These are phyloP conservation scores for Inga laurina DNA, from an alignment of 306 rosid species.

Conservation along the genomic window DNA sequence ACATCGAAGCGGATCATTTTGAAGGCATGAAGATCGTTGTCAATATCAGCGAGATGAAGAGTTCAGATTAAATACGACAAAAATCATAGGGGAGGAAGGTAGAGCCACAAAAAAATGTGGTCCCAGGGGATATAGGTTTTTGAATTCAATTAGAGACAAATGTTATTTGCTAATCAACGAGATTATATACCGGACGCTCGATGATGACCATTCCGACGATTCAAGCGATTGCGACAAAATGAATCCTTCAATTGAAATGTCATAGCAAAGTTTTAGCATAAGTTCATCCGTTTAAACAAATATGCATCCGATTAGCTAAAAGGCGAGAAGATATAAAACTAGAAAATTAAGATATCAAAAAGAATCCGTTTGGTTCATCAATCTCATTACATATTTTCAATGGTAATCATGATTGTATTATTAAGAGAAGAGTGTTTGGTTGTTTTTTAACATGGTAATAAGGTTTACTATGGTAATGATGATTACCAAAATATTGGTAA, in stretches of 20 bases:
- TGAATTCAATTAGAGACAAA: slow-evolving; percentile 19
- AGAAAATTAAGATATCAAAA: not conserved
- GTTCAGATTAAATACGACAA: slow-evolving; percentile 34
- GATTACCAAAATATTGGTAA: too few relatives aligned
- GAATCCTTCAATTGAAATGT: not conserved
- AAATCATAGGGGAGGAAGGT: slow-evolving; percentile 8
- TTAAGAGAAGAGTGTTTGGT: too few relatives aligned
- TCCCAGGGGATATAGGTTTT: slow-evolving; percentile 38
- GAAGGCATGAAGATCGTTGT: not conserved
- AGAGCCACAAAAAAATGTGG: slow-evolving; percentile 42
- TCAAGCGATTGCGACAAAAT: not conserved
- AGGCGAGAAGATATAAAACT: not conserved
- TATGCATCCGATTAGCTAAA: not conserved
- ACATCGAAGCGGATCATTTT: not conserved
- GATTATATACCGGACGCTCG: not conserved
- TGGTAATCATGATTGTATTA: too few relatives aligned
- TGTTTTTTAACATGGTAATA: too few relatives aligned
- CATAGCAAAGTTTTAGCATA: not conserved
- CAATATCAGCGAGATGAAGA: too few relatives aligned
- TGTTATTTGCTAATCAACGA: slow-evolving; percentile 1
- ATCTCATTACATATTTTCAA: too few relatives aligned
- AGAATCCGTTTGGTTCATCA: too few relatives aligned
- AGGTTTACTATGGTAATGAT: too few relatives aligned
- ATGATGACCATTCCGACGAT: not conserved
- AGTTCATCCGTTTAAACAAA: not conserved